Conservation (phyloP, 257 asterid genomes). For the Jaltomata sinuosa region DNA sequence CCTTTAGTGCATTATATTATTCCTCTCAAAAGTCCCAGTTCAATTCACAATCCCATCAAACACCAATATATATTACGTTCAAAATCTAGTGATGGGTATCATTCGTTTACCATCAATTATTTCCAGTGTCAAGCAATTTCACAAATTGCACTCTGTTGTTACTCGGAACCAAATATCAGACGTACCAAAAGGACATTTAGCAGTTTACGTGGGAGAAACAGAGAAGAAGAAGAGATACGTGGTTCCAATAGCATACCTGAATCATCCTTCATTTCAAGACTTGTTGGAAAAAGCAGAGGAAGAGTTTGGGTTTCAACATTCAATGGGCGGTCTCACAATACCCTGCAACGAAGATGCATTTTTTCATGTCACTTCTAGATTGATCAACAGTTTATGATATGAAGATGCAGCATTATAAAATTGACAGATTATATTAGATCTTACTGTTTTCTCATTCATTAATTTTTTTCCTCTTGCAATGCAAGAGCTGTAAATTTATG, state of each 20-base stretch:
- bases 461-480: neutral
- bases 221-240: conserved; percentile 8
- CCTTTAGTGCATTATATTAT: neutral
- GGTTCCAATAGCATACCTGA: conserved; percentile 3
- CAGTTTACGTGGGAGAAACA: neutral
- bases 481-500: neutral
- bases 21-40: neutral
- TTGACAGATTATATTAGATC: neutral
- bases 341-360: conserved; percentile 5
- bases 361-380: conserved; percentile 6
- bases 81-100: conserved; percentile 12
- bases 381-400: neutral
- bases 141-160: conserved; percentile 9
- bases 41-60: neutral
- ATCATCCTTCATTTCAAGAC: neutral
- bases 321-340: conserved; percentile 8
- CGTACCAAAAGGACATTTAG: conserved; percentile 7
- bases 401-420: neutral
- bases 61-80: neutral
- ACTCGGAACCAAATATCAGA: neutral
- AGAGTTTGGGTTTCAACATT: conserved; percentile 10
- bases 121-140: conserved; percentile 13
- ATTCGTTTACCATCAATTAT: conserved; percentile 16
- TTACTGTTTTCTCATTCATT: neutral
- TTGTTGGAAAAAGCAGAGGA: conserved; percentile 1